Evolutionary conservation across 495 filamentous ascomycete species (phyloP).

Genomic region (Hyaloscypha bicolor): DNA sequence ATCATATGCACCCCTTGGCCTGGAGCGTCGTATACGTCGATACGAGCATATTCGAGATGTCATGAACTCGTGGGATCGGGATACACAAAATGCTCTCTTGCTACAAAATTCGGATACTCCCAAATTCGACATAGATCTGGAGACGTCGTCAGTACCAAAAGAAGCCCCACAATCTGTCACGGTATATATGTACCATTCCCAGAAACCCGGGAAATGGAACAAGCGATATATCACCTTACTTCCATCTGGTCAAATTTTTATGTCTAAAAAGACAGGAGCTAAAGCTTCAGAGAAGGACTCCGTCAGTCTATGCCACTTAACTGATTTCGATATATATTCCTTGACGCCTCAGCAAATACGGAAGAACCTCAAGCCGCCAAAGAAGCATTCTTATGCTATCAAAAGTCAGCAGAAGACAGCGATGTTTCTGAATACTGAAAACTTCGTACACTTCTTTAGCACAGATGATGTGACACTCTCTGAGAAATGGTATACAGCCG

Average conservation of each 20-base stretch:
- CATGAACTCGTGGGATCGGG: constrained; percentile 88
- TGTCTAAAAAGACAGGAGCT: constrained; percentile 66
- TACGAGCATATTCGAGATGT: constrained; percentile 90
- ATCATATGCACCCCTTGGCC: constrained; percentile 70
- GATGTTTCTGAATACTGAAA: constrained; percentile 78
- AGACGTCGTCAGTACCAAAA: constrained; percentile 53
- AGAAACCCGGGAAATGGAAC: constrained; percentile 79
- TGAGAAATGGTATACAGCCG: constrained; percentile 63
- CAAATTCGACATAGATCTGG: constrained; percentile 42
- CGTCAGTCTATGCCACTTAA: constrained; percentile 77
- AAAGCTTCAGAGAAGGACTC: constrained; percentile 60
- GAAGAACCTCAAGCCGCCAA: constrained; percentile 71
- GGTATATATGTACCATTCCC: constrained; percentile 77
- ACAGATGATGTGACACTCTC: constrained; percentile 71
- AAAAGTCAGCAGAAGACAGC: constrained; percentile 92
- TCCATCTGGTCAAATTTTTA: constrained; percentile 71
- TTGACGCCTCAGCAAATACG: constrained; percentile 64
- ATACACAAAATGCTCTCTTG: constrained; percentile 69
- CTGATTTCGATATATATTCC: constrained; percentile 91
- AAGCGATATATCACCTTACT: constrained; percentile 79
- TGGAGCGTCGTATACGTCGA: constrained; percentile 80
- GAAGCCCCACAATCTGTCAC: constrained; percentile 63
- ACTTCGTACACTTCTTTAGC: constrained; percentile 90
- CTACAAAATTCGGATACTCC: constrained; percentile 46
- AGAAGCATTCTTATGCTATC: constrained; percentile 80